Evolutionary conservation across 164 flowering plant species (phyloP).

Genomic region (Aristolochia fimbriata): DNA sequence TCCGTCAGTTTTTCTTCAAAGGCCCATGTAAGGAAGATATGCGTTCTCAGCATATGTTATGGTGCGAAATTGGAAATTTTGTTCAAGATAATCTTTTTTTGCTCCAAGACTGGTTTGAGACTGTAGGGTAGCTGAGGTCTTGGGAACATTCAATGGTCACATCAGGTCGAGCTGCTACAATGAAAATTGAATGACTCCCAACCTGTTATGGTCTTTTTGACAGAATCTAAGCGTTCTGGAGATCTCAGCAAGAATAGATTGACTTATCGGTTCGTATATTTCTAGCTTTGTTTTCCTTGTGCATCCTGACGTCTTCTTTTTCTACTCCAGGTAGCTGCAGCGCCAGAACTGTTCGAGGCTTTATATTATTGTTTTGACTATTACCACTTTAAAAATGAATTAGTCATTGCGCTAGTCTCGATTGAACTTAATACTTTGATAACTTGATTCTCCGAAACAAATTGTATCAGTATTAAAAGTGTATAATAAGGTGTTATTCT

Average conservation of each 20-base stretch:
- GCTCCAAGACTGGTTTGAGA: slow-evolving; percentile 48
- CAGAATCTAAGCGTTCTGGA: slow-evolving; percentile 55
- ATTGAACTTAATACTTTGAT: not conserved
- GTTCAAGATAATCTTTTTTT: slow-evolving; percentile 54
- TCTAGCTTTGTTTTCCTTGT: slow-evolving; percentile 52
- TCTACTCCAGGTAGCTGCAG: slow-evolving; percentile 35
- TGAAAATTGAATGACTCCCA: slow-evolving; percentile 65
- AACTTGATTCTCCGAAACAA: not conserved
- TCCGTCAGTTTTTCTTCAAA: slow-evolving; percentile 87
- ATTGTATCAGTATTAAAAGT: not conserved
- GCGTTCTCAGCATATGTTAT: slow-evolving; percentile 48
- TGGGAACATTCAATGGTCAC: slow-evolving; percentile 64
- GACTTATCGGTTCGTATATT: slow-evolving; percentile 85
- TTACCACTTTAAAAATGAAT: not conserved
- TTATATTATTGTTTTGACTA: slow-evolving; percentile 1
- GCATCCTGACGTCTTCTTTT: slow-evolving; percentile 39
- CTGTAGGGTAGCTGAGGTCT: slow-evolving; percentile 70
- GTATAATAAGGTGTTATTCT: slow-evolving; percentile 22
- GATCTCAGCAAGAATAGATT: slow-evolving; percentile 42
- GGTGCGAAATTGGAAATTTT: slow-evolving; percentile 51
- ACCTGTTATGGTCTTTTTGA: slow-evolving; percentile 41
- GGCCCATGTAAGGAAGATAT: slow-evolving; percentile 81
- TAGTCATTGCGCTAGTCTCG: not conserved
- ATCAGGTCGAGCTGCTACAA: slow-evolving; percentile 44
- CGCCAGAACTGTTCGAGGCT: slow-evolving; percentile 5